Evolutionary conservation across 441 rosid species (phyloP).

Genomic region (Rhodomyrtus psidioides): DNA sequence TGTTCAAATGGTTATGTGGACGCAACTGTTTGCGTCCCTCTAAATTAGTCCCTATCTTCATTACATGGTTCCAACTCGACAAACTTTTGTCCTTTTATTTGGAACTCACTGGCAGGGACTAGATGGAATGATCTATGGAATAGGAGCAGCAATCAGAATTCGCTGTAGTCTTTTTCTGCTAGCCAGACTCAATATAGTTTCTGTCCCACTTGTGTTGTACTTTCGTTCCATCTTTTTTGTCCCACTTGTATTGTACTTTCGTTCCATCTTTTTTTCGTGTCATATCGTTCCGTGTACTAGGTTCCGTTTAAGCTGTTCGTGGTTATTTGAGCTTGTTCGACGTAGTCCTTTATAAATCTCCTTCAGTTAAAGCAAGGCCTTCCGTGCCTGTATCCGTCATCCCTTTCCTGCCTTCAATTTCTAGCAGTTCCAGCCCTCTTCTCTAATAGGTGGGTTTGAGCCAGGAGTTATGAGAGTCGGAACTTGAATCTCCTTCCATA

Average conservation of each 20-base stretch:
- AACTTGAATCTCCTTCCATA: neutral
- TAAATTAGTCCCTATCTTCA: neutral
- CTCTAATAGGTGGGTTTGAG: neutral
- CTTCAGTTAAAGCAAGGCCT: neutral
- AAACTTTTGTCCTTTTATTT: neutral
- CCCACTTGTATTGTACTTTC: neutral
- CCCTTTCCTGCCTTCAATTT: neutral
- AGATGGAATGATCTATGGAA: neutral
- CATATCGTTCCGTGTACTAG: neutral
- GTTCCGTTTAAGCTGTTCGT: neutral
- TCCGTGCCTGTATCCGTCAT: neutral
- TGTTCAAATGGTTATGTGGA: neutral
- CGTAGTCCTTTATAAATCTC: neutral
- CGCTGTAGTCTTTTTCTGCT: neutral
- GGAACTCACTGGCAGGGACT: neutral
- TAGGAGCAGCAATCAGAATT: neutral
- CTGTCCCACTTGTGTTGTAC: neutral
- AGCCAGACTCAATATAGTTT: neutral
- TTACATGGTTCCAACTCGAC: neutral
- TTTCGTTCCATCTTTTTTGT: neutral
- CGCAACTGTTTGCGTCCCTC: neutral
- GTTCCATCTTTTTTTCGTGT: neutral
- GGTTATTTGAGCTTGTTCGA: neutral
- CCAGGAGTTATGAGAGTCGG: neutral
- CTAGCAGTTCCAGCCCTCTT: neutral